Base-by-base conservation (phyloP, 805 yeast species). In the Yarrowia sp. region DNA sequence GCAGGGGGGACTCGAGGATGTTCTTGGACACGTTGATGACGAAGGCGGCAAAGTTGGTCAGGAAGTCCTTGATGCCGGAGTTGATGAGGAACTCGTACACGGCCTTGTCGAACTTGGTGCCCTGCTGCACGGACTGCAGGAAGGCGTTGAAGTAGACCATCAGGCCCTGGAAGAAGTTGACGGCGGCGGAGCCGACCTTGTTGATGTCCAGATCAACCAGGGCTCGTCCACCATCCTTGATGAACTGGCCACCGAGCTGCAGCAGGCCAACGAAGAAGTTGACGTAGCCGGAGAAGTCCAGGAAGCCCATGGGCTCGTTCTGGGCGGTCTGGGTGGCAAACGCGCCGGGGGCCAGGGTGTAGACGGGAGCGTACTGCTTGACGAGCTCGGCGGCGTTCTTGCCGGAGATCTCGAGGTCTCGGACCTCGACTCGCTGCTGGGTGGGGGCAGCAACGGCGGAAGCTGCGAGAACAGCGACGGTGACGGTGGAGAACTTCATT, bases 91-190 rank as follows among this genome's bases (percentile, higher is more conserved):
- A 47, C 41, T 47, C 56, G 56, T 47, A 47, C n/a, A 47, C 56
- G 39, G 56, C 56, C 56, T 47, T 47, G 56, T 47, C 56, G 39
- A 47, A 47, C 56, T 47, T 47, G 56, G 56, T 47, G 14, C 56
- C 56, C 56, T 47, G 56, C 56, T 47, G 56, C 14, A 47, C 56
- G 21, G 56, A 39, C 6, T 39, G 29, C 8, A 47, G 56, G 56
- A 47, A 33, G 39, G 56, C 56, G 56, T 47, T 47, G 56, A 47
- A 47, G 56, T 47, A 47, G 56, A 47, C 56, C 56, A 47, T 47
- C 29, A 47, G 56, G 12, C 56, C 56, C 56, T 47, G 56, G 56
- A 47, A 47, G 56, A 47, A 47, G 56, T 47, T 47, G 56, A 47
- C 56, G 31, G 56, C 39, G 10, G 56, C 56, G 5, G 38, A 31